A percentile compares a stretch with the other conserved stretches of the same genome.
Conservation (phyloP, 2,329 filamentous ascomycete genomes). For the Shiraia sp. region DNA sequence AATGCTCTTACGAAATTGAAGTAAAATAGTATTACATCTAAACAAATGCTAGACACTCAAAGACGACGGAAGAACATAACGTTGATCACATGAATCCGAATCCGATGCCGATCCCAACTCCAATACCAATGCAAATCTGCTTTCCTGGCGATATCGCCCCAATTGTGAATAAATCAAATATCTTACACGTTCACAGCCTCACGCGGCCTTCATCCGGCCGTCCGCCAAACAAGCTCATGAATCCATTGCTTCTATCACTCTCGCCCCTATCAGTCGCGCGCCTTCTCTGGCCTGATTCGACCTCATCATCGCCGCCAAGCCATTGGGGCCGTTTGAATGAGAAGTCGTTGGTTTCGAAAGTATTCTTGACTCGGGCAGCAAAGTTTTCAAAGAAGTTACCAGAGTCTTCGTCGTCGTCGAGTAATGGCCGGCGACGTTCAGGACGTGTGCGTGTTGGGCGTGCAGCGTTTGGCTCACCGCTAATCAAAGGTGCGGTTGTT, state of each 20-base stretch:
- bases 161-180: background rate
- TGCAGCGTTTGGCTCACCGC: constrained; percentile 14
- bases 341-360: constrained; percentile 72
- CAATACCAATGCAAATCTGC: too few species aligned
- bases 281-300: constrained; percentile 10
- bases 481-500: background rate
- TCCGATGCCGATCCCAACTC: too few species aligned
- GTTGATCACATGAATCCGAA: too few species aligned
- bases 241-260: constrained; percentile 19
- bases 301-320: constrained; percentile 64
- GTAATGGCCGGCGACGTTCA: constrained; percentile 27
- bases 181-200: constrained; percentile 23
- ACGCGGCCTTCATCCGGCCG: constrained; percentile 38
- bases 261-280: constrained; percentile 7
- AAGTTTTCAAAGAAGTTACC: constrained; percentile 85
- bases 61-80: too few species aligned
- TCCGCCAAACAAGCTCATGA: constrained; percentile 40
- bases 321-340: constrained; percentile 70
- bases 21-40: too few species aligned
- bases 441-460: constrained; percentile 9
- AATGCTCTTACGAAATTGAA: too few species aligned
- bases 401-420: constrained; percentile 66
- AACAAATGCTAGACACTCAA: too few species aligned
- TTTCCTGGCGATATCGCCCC: background rate
- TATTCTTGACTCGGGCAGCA: constrained; percentile 86